phyloP scores from a whole-genome alignment of 441 rosid species.

The Croton setiger region DNA sequence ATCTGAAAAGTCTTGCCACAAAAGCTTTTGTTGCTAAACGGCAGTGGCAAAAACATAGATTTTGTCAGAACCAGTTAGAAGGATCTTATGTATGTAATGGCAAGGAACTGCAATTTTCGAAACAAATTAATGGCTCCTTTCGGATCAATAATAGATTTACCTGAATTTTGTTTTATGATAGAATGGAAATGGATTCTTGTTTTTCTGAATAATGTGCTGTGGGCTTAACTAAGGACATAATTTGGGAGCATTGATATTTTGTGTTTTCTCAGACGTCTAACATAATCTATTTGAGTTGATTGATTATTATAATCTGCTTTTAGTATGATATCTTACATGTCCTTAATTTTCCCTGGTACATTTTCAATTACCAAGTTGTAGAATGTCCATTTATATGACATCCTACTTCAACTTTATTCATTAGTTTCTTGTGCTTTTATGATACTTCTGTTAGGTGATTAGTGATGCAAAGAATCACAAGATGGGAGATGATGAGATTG shows the following conservation, averaged over 20 bases:
- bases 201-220: not conserved
- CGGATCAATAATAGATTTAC: not conserved
- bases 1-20: not conserved
- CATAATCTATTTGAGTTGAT: not conserved
- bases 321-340: not conserved
- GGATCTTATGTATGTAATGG: not conserved
- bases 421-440: slow-evolving; percentile 6
- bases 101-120: not conserved
- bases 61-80: not conserved
- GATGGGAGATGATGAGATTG: slow-evolving; percentile 41
- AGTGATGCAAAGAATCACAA: slow-evolving; percentile 32
- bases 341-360: not conserved
- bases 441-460: slow-evolving; percentile 33
- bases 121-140: not conserved
- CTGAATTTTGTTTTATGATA: not conserved
- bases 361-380: not conserved
- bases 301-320: not conserved
- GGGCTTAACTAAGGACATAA: not conserved
- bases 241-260: not conserved
- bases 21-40: not conserved
- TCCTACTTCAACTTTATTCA: slow-evolving; percentile 4
- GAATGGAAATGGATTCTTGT: not conserved
- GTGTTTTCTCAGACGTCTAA: not conserved
- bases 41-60: not conserved
- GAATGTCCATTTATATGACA: slow-evolving; percentile 5